Evolutionary conservation across 2,329 filamentous ascomycete species (phyloP).

Genomic region (Penicillium sp.): DNA sequence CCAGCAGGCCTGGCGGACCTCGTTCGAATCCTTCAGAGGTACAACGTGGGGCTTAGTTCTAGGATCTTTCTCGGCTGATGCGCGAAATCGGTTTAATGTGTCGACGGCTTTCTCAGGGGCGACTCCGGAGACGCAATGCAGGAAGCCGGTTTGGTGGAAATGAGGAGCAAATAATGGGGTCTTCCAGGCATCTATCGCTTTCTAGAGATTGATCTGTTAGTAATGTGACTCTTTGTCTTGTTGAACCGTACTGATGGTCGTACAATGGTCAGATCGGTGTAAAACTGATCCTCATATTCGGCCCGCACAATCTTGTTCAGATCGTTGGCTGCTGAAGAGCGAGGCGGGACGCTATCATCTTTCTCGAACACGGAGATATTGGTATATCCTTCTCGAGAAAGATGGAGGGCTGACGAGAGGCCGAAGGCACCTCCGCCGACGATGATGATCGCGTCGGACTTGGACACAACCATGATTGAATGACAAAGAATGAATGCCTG

Average conservation of each 20-base stretch:
- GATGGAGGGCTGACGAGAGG: slow-evolving; percentile 51
- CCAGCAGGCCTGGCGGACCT: slow-evolving; percentile 48
- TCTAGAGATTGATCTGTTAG: slow-evolving; percentile 21
- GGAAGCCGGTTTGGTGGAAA: slow-evolving; percentile 53
- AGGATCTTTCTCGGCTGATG: slow-evolving; percentile 35
- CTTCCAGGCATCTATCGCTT: slow-evolving; percentile 57
- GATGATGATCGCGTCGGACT: slow-evolving; percentile 29
- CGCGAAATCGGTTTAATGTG: slow-evolving; percentile 46
- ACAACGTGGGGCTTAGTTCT: slow-evolving; percentile 44
- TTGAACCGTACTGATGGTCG: slow-evolving; percentile 9
- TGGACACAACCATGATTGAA: slow-evolving; percentile 19
- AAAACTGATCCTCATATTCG: slow-evolving; percentile 60
- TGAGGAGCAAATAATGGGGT: slow-evolving; percentile 55
- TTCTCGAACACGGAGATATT: slow-evolving; percentile 52
- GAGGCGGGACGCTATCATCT: slow-evolving; percentile 48
- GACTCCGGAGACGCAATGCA: slow-evolving; percentile 51
- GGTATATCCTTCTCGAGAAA: slow-evolving; percentile 46
- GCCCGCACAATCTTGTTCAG: slow-evolving; percentile 63
- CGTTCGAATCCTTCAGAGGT: slow-evolving; percentile 36
- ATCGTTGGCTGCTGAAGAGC: slow-evolving; percentile 58
- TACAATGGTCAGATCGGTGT: slow-evolving; percentile 56
- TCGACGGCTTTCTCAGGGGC: slow-evolving; percentile 51
- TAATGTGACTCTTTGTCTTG: neutral
- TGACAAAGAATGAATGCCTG: neutral
- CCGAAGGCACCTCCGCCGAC: slow-evolving; percentile 54